A percentile compares a stretch with the other conserved stretches of the same genome.
phyloP scores from a whole-genome alignment of 805 yeast genomes.

The Isabelozyma gotoi region DNA sequence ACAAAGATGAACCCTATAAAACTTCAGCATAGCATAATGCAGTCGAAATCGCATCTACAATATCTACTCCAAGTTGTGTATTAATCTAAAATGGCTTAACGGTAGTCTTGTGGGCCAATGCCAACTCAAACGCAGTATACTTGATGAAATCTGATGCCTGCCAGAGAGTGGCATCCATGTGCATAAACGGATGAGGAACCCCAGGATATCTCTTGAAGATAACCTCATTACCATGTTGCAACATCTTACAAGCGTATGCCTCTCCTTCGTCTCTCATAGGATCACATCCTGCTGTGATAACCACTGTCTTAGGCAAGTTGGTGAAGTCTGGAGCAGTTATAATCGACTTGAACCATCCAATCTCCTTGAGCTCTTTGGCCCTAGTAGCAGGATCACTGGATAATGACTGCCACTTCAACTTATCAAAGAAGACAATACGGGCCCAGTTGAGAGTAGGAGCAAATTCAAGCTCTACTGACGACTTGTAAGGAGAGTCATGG shows the following conservation, averaged over 20 bases:
- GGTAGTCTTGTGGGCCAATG: conserved; percentile 18
- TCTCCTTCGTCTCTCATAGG: conserved; percentile 32
- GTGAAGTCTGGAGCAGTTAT: conserved; percentile 23
- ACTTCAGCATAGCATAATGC: too few relatives aligned
- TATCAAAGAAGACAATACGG: conserved; percentile 25
- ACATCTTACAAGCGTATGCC: conserved; percentile 23
- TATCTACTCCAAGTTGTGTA: too few relatives aligned
- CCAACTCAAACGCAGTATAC: conserved; percentile 23
- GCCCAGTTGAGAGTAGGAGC: conserved; percentile 33
- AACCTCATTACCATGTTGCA: conserved; percentile 22
- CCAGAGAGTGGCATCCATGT: conserved; percentile 28
- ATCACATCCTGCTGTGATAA: conserved; percentile 31
- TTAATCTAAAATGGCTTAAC: not conserved
- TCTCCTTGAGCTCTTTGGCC: conserved; percentile 14
- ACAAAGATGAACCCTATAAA: too few relatives aligned
- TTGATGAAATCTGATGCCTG: conserved; percentile 26
- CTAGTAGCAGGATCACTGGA: conserved; percentile 11
- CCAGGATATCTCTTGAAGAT: conserved; percentile 27
- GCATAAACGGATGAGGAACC: conserved; percentile 33
- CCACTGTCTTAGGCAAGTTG: conserved; percentile 23
- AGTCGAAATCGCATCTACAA: too few relatives aligned
- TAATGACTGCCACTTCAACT: conserved; percentile 24
- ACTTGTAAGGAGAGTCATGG: conserved; percentile 22
- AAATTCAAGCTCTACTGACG: conserved; percentile 24
- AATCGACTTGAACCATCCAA: conserved; percentile 29